Conservation (phyloP, 1,139 yeast species). For the Candida freyschussii region DNA sequence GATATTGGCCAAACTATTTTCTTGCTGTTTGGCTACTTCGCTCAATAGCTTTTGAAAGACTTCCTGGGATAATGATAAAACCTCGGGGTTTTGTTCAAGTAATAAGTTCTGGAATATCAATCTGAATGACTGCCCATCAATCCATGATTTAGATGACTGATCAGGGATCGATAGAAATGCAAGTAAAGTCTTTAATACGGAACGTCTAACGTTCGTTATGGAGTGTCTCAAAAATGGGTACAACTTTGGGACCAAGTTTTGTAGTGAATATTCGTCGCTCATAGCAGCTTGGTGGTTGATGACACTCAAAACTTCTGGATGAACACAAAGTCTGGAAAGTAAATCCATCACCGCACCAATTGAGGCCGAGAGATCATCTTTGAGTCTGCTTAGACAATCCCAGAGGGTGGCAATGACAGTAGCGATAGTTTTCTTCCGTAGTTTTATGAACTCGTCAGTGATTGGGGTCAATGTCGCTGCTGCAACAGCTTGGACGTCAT, state of each 20-base stretch:
- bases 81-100: conserved; percentile 80
- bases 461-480: conserved; percentile 92
- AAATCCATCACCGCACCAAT: conserved; percentile 96
- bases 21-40: conserved; percentile 39
- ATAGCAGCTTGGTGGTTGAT: conserved; percentile 56
- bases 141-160: conserved; percentile 66
- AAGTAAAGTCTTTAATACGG: conserved; percentile 75
- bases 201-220: conserved; percentile 83
- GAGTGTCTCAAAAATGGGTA: conserved; percentile 94
- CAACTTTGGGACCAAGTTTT: conserved; percentile 78
- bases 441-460: conserved; percentile 72
- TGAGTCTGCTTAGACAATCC: conserved; percentile 78
- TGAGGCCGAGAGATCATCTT: conserved; percentile 90
- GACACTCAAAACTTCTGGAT: conserved; percentile 67
- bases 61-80: conserved; percentile 55
- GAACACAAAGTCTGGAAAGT: conserved; percentile 81
- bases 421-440: conserved; percentile 57
- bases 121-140: conserved; percentile 65
- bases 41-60: conserved; percentile 57
- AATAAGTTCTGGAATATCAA: conserved; percentile 81
- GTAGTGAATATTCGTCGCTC: conserved; percentile 52
- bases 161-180: conserved; percentile 76
- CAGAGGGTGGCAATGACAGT: conserved; percentile 73
- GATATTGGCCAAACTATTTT: conserved; percentile 40
- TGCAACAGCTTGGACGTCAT: conserved; percentile 95